phyloP scores from a whole-genome alignment of 2,329 filamentous ascomycete genomes.

The Pestalotiopsis sp. region DNA sequence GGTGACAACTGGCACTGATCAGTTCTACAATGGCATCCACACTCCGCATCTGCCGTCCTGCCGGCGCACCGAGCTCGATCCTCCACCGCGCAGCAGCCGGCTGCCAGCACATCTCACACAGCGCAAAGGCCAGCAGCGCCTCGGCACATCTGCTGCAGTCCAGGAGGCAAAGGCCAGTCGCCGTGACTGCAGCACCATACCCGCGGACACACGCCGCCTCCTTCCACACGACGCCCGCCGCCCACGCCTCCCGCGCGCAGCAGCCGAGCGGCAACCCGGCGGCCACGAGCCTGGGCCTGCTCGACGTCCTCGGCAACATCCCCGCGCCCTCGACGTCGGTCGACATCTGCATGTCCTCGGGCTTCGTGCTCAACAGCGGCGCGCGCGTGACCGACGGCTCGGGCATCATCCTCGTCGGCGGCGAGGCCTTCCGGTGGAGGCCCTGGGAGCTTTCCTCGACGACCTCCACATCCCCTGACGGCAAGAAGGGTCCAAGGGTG shows the following conservation, averaged over 20 bases:
- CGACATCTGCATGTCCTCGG: slow-evolving; percentile 79
- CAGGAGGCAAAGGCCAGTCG: neutral
- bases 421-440: slow-evolving; percentile 86
- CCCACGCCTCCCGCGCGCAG: slow-evolving; percentile 2
- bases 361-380: slow-evolving; percentile 86
- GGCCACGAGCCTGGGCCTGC: slow-evolving; percentile 60
- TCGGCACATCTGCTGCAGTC: neutral
- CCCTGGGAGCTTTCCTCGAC: slow-evolving; percentile 66
- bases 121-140: neutral
- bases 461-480: slow-evolving; percentile 17
- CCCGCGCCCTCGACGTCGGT: slow-evolving; percentile 81
- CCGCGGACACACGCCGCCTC: neutral
- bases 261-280: slow-evolving; percentile 46
- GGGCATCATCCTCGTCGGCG: slow-evolving; percentile 79
- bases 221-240: slow-evolving; percentile 7
- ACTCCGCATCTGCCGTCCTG: slow-evolving; percentile 4
- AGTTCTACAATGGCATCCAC: slow-evolving; percentile 6
- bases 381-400: slow-evolving; percentile 68
- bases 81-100: neutral
- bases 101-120: neutral
- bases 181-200: neutral
- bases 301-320: slow-evolving; percentile 79
- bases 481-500: slow-evolving; percentile 42
- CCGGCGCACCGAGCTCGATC: slow-evolving; percentile 3
- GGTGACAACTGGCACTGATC: neutral